Evolutionary conservation across 768 basidiomycete genomes (phyloP), one percentile per base, ranked within the genome.

Genomic region (Tubosaeta brunneosetosa): DNA sequence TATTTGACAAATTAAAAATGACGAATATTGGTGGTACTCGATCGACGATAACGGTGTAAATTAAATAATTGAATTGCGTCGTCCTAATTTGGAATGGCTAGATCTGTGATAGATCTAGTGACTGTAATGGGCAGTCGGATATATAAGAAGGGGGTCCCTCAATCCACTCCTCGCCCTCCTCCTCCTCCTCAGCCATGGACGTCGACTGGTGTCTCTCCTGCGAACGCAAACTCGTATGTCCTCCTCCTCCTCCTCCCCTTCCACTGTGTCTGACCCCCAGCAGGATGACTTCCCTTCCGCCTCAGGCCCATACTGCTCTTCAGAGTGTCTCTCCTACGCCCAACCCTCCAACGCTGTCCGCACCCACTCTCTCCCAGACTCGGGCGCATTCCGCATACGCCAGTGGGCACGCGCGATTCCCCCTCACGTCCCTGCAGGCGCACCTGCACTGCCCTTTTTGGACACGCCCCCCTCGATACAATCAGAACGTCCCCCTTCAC

Each of bases 201-300:
- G 76, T 78, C 58, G 80, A 86, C 73, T 86, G 83, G 83, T 89
- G 86, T 66, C 73, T 88, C 58, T 73, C 75, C 50, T 89, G 86
- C 74, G 74, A 77, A 58, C 75, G 77, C 57, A 78, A 76, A 58
- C 68, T 84, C 56, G 85, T 81, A 66, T 34, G 81, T 79, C 11
- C 0, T 22, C 25, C 12, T 44, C 45, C 12, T 44, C 45, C 50
- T 43, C 36, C 32, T 27, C 36, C 31, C 36, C n/a, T 55, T 6
- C 41, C 16, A 6, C 49, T 41, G 12, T 11, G 5, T 22, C 51
- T 51, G 17, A 51, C 41, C 0, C 1, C 2, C 36, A n/a, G 53
- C 64, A 66, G 60, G 56, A 62, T n/a, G 53, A 50, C 49, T 49
- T 49, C 44, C 52, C 55, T 27, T 64, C 66, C 4, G 54, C 64